phyloP scores from a whole-genome alignment of 2,329 filamentous ascomycete species.

The Penicillium brevicompactum region DNA sequence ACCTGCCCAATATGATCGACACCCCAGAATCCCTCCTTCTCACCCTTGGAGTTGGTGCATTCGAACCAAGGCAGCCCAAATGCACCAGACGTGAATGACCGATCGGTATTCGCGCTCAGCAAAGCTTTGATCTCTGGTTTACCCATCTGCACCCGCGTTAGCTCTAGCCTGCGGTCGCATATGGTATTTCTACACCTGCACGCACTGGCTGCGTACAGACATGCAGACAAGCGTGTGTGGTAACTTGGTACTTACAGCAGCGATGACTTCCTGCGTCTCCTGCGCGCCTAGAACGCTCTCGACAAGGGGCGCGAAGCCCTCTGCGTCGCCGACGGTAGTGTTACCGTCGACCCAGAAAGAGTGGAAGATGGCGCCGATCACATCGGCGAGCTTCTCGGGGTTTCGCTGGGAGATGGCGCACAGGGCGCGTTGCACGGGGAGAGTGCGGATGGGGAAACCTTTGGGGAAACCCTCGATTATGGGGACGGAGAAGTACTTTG shows the following conservation, averaged over 20 bases:
- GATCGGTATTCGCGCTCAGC: slow-evolving; percentile 53
- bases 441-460: slow-evolving; percentile 57
- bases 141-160: slow-evolving; percentile 15
- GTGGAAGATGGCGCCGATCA: slow-evolving; percentile 52
- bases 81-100: slow-evolving; percentile 58
- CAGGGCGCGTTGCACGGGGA: slow-evolving; percentile 55
- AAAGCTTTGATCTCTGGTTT: slow-evolving; percentile 49
- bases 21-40: slow-evolving; percentile 61
- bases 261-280: slow-evolving; percentile 44
- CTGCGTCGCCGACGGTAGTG: slow-evolving; percentile 46
- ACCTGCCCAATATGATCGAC: slow-evolving; percentile 63
- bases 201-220: no score
- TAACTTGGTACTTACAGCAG: slow-evolving; percentile 35
- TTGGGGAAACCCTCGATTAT: slow-evolving; percentile 48
- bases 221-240: no score
- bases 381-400: slow-evolving; percentile 45
- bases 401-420: slow-evolving; percentile 48
- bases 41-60: slow-evolving; percentile 57
- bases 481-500: slow-evolving; percentile 56
- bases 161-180: background rate
- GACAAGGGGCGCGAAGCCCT: slow-evolving; percentile 50
- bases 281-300: slow-evolving; percentile 48
- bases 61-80: slow-evolving; percentile 65
- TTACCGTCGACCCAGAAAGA: slow-evolving; percentile 56
- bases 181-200: no score